phyloP scores from a whole-genome alignment of 352 stramenopile genomes.

The Pythium oligandrum region DNA sequence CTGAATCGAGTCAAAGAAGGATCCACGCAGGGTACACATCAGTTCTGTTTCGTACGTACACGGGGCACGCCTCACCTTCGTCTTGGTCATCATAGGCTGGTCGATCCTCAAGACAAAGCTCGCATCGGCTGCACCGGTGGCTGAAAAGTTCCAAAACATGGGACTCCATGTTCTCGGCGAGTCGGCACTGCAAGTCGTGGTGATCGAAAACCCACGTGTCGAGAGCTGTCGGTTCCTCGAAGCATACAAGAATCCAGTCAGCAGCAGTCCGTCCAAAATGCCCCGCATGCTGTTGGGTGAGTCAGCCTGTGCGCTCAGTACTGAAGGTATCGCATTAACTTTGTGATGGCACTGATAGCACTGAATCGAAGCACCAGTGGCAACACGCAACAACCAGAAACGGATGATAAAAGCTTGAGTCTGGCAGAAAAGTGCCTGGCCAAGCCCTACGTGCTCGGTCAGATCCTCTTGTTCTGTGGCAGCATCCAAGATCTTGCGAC shows the following conservation, averaged over 20 bases:
- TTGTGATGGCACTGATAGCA: slow-evolving; percentile 1
- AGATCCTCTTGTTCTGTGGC: slow-evolving; percentile 65
- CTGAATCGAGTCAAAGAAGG: slow-evolving; percentile 64
- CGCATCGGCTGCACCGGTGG: slow-evolving; percentile 61
- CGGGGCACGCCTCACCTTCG: not conserved
- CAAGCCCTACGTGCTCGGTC: slow-evolving; percentile 66
- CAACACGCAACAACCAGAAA: slow-evolving; percentile 13
- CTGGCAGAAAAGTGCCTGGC: slow-evolving; percentile 42
- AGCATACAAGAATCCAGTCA: slow-evolving; percentile 40
- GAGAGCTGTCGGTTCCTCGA: slow-evolving; percentile 51
- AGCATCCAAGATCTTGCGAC: slow-evolving; percentile 40
- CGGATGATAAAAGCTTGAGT: not conserved
- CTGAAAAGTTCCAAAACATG: slow-evolving; percentile 72
- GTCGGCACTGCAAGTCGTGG: slow-evolving; percentile 41
- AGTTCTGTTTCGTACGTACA: too few species aligned
- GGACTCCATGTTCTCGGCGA: slow-evolving; percentile 67
- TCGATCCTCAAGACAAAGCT: slow-evolving; percentile 77
- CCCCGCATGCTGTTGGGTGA: slow-evolving; percentile 44
- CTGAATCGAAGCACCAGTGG: slow-evolving; percentile 11
- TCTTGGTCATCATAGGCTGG: slow-evolving; percentile 30
- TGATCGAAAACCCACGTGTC: slow-evolving; percentile 37
- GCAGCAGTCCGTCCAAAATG: slow-evolving; percentile 17
- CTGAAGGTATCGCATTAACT: too few species aligned
- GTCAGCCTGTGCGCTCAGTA: slow-evolving; percentile 6
- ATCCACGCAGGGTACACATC: slow-evolving; percentile 42